Evolutionary conservation across 2,329 filamentous ascomycete genomes (phyloP), one percentile per base, ranked within the genome.

Genomic region (Hypoxylon sp.): DNA sequence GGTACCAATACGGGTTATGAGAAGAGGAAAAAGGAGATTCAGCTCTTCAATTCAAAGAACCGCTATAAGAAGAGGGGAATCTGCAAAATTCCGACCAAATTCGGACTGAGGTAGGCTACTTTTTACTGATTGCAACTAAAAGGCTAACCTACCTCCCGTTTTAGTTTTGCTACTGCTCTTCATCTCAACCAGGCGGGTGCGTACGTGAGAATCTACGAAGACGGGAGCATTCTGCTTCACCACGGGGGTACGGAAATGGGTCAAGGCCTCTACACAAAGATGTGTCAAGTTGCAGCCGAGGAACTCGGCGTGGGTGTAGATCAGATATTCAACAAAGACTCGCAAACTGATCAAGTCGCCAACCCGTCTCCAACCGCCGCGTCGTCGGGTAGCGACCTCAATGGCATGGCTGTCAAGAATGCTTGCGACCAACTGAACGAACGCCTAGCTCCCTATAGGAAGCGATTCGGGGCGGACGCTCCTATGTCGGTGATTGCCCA

Each of bases 171-270:
- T 78, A 97, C 94, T 0, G 95, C 95, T 0, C 84, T 97, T 4
- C 97, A 96, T 82, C 85, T 97, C 70, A 98, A 98, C 79, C 95
- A 98, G 77, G 94, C 95, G 3, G 94, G 94, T 58, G 94, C 94
- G 0, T 83, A 97, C 41, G 94, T 98, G 0, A 95, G 97, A 78
- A 94, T 97, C 68, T 97, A 98, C 78, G 94, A 97, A 76, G 95
- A 98, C 71, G 95, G 95, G 0, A 94, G 91, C 5, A 85, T 97
- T 14, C 86, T 97, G 2, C 91, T 98, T 11, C 94, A 95, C 0
- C 95, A 97, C 74, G 95, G 95, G 55, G 95, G 95, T 63, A 96
- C 93, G 0, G 95, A 98, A 80, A 98, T 98, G 95, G 95, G 95
- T 5, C 95, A 98, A 80, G 95, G 95, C 3, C 84, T 98, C 12